A percentile compares a stretch with the other conserved stretches of the same genome.
phyloP scores from a whole-genome alignment of 352 stramenopile species.

The Phytophthora multivora region DNA sequence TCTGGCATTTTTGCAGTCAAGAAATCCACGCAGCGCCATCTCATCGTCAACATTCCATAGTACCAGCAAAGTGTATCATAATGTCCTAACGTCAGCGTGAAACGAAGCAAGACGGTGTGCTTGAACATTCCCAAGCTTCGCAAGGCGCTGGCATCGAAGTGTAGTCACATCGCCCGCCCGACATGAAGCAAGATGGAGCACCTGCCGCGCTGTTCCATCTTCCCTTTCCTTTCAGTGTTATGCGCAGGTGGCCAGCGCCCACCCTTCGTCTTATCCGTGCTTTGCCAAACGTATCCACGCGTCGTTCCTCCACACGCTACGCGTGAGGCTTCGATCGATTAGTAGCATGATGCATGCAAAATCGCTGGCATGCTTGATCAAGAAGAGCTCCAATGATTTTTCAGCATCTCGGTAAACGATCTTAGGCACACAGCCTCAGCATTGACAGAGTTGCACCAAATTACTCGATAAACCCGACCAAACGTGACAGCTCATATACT shows the following conservation, averaged over 20 bases:
- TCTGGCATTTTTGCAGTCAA: constrained; percentile 3
- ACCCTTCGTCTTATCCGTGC: constrained; percentile 15
- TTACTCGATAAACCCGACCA: too few relatives aligned
- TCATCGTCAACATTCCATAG: background rate
- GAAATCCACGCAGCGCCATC: background rate
- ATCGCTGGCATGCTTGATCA: too few relatives aligned
- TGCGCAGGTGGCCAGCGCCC: constrained; percentile 10
- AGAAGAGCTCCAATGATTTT: too few relatives aligned
- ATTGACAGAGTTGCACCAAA: too few relatives aligned
- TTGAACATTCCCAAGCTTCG: background rate
- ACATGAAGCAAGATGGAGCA: background rate
- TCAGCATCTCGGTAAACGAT: too few relatives aligned
- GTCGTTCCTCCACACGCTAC: too few relatives aligned
- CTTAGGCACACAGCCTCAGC: too few relatives aligned
- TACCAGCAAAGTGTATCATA: too few relatives aligned
- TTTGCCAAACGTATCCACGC: background rate
- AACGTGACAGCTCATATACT: too few relatives aligned
- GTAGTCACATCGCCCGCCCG: background rate
- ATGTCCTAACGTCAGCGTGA: background rate
- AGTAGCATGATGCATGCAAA: too few relatives aligned
- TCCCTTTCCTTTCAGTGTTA: constrained; percentile 12
- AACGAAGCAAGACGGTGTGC: constrained; percentile 4
- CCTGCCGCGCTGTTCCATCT: background rate
- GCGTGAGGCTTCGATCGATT: too few relatives aligned
- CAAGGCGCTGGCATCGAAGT: background rate